Evolutionary conservation across 352 stramenopile species (phyloP).

Genomic region (Phytophthora sansomeana): DNA sequence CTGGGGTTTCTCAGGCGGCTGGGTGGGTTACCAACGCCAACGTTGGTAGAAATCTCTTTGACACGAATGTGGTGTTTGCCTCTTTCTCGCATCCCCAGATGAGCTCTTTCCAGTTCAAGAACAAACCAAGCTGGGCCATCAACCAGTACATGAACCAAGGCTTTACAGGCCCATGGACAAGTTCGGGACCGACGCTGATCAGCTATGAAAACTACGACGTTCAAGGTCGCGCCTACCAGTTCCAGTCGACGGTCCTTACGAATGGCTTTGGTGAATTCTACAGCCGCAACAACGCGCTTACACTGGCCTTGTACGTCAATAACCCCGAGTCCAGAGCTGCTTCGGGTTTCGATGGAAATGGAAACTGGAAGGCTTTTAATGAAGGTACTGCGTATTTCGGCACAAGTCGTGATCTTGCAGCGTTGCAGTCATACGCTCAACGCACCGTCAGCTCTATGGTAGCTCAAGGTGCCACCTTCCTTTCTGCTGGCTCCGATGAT

Average conservation of each 20-base stretch:
- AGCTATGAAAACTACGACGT: conserved; percentile 66
- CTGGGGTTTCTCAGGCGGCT: conserved; percentile 41
- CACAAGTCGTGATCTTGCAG: conserved; percentile 52
- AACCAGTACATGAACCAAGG: conserved; percentile 60
- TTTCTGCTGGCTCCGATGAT: conserved; percentile 35
- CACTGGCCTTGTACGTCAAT: conserved; percentile 63
- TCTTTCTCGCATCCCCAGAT: conserved; percentile 61
- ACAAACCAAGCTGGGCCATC: conserved; percentile 37
- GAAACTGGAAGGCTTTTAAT: conserved; percentile 50
- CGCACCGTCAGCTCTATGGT: conserved; percentile 47
- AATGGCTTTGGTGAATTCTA: conserved; percentile 52
- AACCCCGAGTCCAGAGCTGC: conserved; percentile 58
- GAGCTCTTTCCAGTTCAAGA: conserved; percentile 52
- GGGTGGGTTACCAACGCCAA: conserved; percentile 60
- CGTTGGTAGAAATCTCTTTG: conserved; percentile 62
- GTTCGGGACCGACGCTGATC: conserved; percentile 55
- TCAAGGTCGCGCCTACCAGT: conserved; percentile 58
- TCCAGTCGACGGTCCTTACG: conserved; percentile 55
- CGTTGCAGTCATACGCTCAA: conserved; percentile 57
- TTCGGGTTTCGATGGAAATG: conserved; percentile 49
- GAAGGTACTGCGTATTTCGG: conserved; percentile 46
- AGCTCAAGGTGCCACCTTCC: conserved; percentile 51
- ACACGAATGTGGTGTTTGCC: conserved; percentile 57
- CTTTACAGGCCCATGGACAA: conserved; percentile 45
- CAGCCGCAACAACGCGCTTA: conserved; percentile 45